Evolutionary conservation across 192 early-diverging fungal genomes (phyloP), one percentile per base, ranked within the genome.

Genomic region (Spinellus fusiger): DNA sequence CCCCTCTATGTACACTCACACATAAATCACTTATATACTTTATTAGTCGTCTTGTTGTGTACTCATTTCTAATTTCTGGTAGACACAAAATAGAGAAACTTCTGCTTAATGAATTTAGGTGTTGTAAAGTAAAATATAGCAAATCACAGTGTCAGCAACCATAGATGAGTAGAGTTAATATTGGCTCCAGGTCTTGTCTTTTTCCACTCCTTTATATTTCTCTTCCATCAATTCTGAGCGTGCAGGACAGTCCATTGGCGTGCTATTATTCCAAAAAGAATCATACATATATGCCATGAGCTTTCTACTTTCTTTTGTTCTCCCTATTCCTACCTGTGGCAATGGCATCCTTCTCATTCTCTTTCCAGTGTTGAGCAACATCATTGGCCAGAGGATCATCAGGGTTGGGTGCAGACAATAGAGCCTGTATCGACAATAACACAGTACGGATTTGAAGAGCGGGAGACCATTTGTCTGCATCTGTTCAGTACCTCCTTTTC

Each of bases 281-380:
- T 40, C 13, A 40, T 40, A 8, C 25, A 29, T 22, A 5, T 48
- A 26, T 31, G 35, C 15, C 29, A 35, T 6, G 2, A 8, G 20
- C 3, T 8, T 8, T 46, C 16, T 40, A 33, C 27, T 18, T 23
- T 18, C 22, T 44, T 12, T 25, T 33, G 9, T 23, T 26, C 40
- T 16, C 2, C 27, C 28, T 33, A 47, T 18, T 47, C 54, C 61
- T 71, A 44, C 81, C 93, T 51, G 89, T 93, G 27, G 80, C 77
- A 64, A 98, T 93, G 31, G 96, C 96, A 34, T 75, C 86, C 67
- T 86, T 88, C 73, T 97, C 93, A 75, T 98, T 88, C 31, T 94
- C 90, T 77, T 98, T 98, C 96, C 96, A 98, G 69, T 96, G 93
- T 70, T 97, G 92, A 16, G 96, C 96, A 64, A 98, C 94, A 66